These are phyloP conservation scores for Jaltomata sinuosa DNA, from an alignment of 257 asterid species.

Conservation along the genomic window DNA sequence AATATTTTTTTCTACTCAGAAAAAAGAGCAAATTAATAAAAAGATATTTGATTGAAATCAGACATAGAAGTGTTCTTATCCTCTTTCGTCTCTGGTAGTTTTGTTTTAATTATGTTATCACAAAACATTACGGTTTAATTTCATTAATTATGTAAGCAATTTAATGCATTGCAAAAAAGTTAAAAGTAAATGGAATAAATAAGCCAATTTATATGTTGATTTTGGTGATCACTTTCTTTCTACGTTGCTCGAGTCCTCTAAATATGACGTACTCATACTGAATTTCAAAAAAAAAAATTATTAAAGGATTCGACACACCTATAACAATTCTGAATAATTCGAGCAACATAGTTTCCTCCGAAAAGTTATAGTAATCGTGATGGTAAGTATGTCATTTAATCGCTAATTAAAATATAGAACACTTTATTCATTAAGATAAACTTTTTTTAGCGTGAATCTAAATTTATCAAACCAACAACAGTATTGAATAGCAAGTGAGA, in stretches of 20 bases:
- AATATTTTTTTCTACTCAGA: background rate
- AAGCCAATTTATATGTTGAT: background rate
- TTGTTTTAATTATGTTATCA: background rate
- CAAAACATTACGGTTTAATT: background rate
- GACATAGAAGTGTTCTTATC: background rate
- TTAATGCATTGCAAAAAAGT: background rate
- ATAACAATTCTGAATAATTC: no score
- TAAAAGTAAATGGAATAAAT: background rate
- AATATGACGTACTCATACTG: no score
- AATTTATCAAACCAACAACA: background rate
- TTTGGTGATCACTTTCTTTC: no score
- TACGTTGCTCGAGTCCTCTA: no score
- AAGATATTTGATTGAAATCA: background rate
- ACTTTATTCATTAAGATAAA: background rate
- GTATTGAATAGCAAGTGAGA: no score
- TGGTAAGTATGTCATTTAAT: no score
- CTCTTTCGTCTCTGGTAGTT: background rate
- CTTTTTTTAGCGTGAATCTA: accelerated
- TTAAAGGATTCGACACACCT: no score
- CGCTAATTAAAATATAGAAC: no score
- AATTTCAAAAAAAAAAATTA: no score
- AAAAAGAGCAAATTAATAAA: background rate
- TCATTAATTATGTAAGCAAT: background rate
- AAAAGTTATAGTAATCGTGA: no score
- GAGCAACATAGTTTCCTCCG: no score